phyloP scores from a whole-genome alignment of 495 filamentous ascomycete genomes.

The Barbatosphaeria neglecta region DNA sequence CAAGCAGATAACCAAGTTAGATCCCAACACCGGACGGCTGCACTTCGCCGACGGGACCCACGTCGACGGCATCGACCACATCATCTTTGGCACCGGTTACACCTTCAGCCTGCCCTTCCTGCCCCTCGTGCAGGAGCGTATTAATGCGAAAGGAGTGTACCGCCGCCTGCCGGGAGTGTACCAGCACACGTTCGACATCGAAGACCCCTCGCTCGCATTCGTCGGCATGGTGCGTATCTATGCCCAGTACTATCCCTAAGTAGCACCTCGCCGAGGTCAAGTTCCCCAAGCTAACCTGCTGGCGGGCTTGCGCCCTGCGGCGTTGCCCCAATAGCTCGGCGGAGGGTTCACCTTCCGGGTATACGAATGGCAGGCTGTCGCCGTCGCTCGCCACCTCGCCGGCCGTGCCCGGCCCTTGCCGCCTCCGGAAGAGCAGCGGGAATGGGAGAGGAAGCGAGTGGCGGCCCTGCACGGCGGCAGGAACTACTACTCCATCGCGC shows the following conservation, averaged over 20 bases:
- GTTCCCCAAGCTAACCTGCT: too few relatives aligned
- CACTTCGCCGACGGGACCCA: constrained; percentile 40
- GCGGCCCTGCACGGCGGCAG: constrained; percentile 18
- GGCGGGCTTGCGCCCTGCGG: too few relatives aligned
- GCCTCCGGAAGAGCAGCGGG: constrained; percentile 17
- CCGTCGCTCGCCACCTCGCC: constrained; percentile 41
- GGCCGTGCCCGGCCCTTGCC: constrained; percentile 27
- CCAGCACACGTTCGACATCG: constrained; percentile 44
- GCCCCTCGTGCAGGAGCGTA: constrained; percentile 35
- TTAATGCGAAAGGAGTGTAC: constrained; percentile 21
- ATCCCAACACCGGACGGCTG: constrained; percentile 23
- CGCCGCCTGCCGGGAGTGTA: constrained; percentile 43
- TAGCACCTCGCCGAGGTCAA: background rate
- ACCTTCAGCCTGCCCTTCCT: constrained; percentile 46
- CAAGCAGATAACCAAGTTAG: constrained; percentile 25
- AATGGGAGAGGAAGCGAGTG: constrained; percentile 27
- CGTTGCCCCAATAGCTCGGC: constrained; percentile 21
- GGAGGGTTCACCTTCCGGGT: constrained; percentile 48
- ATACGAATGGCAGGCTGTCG: constrained; percentile 52
- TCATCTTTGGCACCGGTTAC: constrained; percentile 50
- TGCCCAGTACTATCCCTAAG: background rate
- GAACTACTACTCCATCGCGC: constrained; percentile 23
- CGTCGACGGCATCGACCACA: constrained; percentile 39
- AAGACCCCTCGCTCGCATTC: constrained; percentile 29
- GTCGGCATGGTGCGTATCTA: constrained; percentile 21